Evolutionary conservation across 257 asterid species (phyloP).

Genomic region (Anisodus tanguticus): DNA sequence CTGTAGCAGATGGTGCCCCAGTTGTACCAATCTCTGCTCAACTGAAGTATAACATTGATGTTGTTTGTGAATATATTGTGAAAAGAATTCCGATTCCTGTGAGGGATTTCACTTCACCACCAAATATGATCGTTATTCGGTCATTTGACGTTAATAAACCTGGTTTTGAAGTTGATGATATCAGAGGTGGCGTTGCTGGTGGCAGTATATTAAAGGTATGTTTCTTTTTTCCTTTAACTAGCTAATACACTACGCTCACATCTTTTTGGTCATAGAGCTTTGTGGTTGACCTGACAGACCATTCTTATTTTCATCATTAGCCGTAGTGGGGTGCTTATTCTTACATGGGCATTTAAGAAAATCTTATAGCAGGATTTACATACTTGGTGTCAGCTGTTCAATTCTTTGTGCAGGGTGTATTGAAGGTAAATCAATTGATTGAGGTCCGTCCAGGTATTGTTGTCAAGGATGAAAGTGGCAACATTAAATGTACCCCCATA

Average conservation of each 20-base stretch:
- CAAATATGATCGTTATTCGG: conserved; percentile 96
- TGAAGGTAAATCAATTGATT: conserved; percentile 81
- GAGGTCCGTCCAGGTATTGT: conserved; percentile 99
- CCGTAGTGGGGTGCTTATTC: background rate
- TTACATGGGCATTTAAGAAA: background rate
- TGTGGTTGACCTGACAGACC: background rate
- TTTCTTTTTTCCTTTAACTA: background rate
- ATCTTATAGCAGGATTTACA: background rate
- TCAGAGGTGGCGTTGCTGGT: conserved; percentile 98
- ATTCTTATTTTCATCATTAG: conserved; percentile 10
- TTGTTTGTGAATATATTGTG: conserved; percentile 82
- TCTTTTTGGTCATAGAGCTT: background rate
- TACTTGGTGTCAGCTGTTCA: conserved; percentile 17
- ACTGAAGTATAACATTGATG: conserved; percentile 92
- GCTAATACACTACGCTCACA: background rate
- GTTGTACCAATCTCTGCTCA: conserved; percentile 97
- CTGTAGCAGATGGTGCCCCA: conserved; percentile 92
- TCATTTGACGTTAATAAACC: conserved; percentile 98
- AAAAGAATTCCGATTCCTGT: conserved; percentile 89
- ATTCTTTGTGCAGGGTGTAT: conserved; percentile 76
- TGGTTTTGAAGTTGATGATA: conserved; percentile 96
- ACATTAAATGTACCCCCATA: conserved; percentile 89
- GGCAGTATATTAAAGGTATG: conserved; percentile 93
- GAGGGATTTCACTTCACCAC: conserved; percentile 86
- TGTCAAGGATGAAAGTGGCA: conserved; percentile 86